These are phyloP conservation scores for Pulveroboletus sp. DNA, from an alignment of 1,284 basidiomycete genomes.

Conservation along the genomic window DNA sequence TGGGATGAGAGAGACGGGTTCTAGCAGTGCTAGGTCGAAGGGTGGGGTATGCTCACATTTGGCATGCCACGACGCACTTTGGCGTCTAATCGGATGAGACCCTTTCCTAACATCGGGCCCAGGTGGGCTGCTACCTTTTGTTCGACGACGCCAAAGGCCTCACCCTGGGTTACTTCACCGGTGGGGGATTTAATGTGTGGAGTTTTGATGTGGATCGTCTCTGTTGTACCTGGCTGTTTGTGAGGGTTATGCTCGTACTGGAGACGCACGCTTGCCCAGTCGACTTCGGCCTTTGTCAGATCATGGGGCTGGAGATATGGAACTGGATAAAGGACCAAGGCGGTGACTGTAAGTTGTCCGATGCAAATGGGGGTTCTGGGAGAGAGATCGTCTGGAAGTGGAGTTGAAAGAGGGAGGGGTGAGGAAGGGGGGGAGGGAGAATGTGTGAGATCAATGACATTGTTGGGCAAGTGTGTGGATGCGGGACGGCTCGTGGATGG, in stretches of 20 bases:
- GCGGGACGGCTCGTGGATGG: constrained; percentile 20
- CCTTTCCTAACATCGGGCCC: constrained; percentile 79
- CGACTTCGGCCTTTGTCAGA: constrained; percentile 46
- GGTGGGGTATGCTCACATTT: constrained; percentile 48
- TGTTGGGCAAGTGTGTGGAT: constrained; percentile 37
- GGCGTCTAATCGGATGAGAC: constrained; percentile 83
- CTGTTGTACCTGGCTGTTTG: constrained; percentile 53
- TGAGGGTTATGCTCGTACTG: constrained; percentile 66
- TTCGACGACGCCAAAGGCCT: constrained; percentile 85
- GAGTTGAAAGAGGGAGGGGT: constrained; percentile 27
- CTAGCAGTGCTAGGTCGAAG: constrained; percentile 13
- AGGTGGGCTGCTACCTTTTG: constrained; percentile 76
- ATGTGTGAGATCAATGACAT: constrained; percentile 75
- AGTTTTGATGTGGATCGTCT: constrained; percentile 81
- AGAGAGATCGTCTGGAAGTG: constrained; percentile 54
- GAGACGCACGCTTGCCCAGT: constrained; percentile 79
- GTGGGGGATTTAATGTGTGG: constrained; percentile 52
- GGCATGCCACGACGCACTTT: constrained; percentile 65
- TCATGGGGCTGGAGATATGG: constrained; percentile 62
- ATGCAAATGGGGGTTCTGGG: constrained; percentile 86
- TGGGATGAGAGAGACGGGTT: constrained; percentile 24
- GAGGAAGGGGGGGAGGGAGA: constrained; percentile 71
- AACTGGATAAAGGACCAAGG: constrained; percentile 86
- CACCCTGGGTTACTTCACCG: constrained; percentile 55
- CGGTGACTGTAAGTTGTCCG: constrained; percentile 79